Conservation (phyloP, 2,329 filamentous ascomycete genomes). For the Penicillium corylophilum region DNA sequence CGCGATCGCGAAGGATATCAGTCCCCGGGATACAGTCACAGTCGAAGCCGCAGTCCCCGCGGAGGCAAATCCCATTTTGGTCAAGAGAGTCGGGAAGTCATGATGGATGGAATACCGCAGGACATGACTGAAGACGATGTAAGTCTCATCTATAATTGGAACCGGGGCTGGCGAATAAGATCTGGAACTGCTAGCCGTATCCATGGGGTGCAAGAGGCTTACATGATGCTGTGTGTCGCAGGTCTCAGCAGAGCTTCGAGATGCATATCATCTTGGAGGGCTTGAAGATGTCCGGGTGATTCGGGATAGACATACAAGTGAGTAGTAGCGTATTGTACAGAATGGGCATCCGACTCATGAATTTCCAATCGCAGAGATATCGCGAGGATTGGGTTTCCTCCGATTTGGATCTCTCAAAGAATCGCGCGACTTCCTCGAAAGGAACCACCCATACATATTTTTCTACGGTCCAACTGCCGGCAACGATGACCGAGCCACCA, state of each 20-base stretch:
- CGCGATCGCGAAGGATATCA: slow-evolving; percentile 49
- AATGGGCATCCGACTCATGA: background rate
- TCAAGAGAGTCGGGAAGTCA: slow-evolving; percentile 50
- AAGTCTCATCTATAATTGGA: slow-evolving; percentile 28
- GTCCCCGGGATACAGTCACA: slow-evolving; percentile 41
- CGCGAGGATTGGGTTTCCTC: slow-evolving; percentile 58
- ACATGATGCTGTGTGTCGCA: slow-evolving; percentile 37
- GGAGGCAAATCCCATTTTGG: slow-evolving; percentile 40
- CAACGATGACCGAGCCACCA: slow-evolving; percentile 42
- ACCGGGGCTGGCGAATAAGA: background rate
- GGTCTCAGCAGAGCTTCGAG: slow-evolving; percentile 57
- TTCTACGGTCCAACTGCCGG: slow-evolving; percentile 47
- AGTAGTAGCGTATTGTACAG: slow-evolving; percentile 11
- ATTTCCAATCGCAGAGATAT: slow-evolving; percentile 45
- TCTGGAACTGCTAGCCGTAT: background rate
- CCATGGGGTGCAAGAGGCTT: slow-evolving; percentile 32
- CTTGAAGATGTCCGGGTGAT: slow-evolving; percentile 59
- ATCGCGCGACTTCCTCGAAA: slow-evolving; percentile 55
- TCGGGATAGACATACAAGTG: slow-evolving; percentile 59
- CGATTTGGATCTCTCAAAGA: slow-evolving; percentile 52
- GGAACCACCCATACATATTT: slow-evolving; percentile 51
- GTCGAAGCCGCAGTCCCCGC: slow-evolving; percentile 38
- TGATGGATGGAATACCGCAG: slow-evolving; percentile 51
- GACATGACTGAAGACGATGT: slow-evolving; percentile 54
- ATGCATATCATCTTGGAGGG: slow-evolving; percentile 52